A percentile compares a stretch with the other conserved stretches of the same genome.
These are phyloP conservation scores for Hypomyces rosellus DNA, from an alignment of 2,329 filamentous ascomycete species.

Conservation along the genomic window DNA sequence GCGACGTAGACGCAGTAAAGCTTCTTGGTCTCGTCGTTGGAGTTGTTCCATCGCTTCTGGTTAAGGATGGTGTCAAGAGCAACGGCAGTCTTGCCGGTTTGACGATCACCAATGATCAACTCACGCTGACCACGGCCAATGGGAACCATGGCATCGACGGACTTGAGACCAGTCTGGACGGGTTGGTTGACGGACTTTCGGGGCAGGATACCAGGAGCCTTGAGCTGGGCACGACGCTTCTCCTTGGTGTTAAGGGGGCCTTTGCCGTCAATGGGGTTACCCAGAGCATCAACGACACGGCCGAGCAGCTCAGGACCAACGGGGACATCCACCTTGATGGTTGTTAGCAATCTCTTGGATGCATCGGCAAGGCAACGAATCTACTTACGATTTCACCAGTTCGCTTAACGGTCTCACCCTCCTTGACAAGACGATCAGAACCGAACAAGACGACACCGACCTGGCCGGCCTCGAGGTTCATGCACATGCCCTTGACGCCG, in stretches of 20 bases:
- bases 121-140: conserved; percentile 99
- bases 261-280: conserved; percentile 99
- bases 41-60: conserved; percentile 96
- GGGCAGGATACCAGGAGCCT: conserved; percentile 97
- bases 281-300: conserved; percentile 96
- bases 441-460: conserved; percentile 99
- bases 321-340: conserved; percentile 82
- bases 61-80: conserved; percentile 97
- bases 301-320: conserved; percentile 90
- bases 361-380: background rate
- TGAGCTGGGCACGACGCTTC: conserved; percentile 94
- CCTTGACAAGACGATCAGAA: conserved; percentile 99
- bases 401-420: conserved; percentile 99
- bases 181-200: conserved; percentile 96
- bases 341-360: conserved; percentile 18
- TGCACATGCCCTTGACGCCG: conserved; percentile 99
- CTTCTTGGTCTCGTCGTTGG: conserved; percentile 89
- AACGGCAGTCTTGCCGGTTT: conserved; percentile 99
- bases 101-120: conserved; percentile 99
- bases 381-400: conserved; percentile 93
- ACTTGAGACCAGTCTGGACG: conserved; percentile 99
- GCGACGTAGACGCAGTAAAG: conserved; percentile 99
- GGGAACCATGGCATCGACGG: conserved; percentile 98
- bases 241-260: conserved; percentile 88
- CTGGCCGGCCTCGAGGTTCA: conserved; percentile 99